Evolutionary conservation across 2,329 filamentous ascomycete genomes (phyloP).

Genomic region (Penicillium sp.): DNA sequence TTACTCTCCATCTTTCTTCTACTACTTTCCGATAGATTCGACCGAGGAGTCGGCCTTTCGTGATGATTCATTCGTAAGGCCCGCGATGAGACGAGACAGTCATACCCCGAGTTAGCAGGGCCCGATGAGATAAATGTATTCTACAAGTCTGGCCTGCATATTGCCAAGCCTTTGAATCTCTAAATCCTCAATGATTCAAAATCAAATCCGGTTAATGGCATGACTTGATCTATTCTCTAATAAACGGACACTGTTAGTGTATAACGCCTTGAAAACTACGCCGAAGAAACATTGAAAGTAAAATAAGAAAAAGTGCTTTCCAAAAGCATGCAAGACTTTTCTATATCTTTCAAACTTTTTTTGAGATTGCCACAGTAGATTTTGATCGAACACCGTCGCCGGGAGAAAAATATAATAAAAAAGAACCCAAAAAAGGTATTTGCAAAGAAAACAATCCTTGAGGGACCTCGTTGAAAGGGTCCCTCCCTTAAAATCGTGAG

Average conservation of each 20-base stretch:
- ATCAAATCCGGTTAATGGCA: conserved; percentile 16
- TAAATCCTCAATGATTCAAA: conserved; percentile 12
- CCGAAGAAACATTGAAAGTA: background rate
- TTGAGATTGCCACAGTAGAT: background rate
- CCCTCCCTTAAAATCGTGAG: conserved; percentile 16
- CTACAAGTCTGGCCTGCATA: conserved; percentile 11
- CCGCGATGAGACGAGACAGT: background rate
- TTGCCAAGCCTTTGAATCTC: background rate
- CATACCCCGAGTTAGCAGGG: background rate
- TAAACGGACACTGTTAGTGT: background rate
- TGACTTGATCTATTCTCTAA: conserved; percentile 19
- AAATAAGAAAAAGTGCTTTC: background rate
- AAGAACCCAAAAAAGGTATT: background rate
- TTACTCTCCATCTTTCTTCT: background rate
- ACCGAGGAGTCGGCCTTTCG: background rate
- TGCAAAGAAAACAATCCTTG: conserved; percentile 12
- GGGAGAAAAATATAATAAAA: background rate
- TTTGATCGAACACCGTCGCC: background rate
- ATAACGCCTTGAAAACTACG: background rate
- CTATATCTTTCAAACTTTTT: background rate
- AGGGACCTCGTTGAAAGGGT: conserved; percentile 32
- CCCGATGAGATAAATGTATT: conserved; percentile 18
- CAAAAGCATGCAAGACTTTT: background rate
- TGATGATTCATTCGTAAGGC: background rate
- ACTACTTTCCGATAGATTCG: background rate